Percentiles rank a stretch among this genome's conserved stretches.
phyloP scores from a whole-genome alignment of 129 eudicot genomes.

The Tanacetum coccineum region DNA sequence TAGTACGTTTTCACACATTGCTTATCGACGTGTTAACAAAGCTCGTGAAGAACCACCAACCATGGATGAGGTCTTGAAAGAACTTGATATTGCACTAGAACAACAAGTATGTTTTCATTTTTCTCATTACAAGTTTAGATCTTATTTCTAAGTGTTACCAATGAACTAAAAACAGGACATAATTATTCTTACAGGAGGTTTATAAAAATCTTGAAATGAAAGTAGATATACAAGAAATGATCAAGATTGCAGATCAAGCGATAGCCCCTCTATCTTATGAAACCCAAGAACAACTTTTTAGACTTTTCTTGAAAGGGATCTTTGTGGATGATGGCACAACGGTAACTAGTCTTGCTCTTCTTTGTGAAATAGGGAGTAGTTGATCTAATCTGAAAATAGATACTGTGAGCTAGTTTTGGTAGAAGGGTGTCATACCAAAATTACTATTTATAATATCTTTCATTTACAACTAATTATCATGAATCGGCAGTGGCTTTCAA shows the following conservation, averaged over 20 bases:
- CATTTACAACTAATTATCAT: not conserved
- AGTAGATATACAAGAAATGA: not conserved
- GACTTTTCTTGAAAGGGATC: constrained; percentile 13
- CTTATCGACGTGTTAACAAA: not conserved
- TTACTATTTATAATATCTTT: too few relatives aligned
- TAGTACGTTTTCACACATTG: constrained; percentile 5
- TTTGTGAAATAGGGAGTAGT: too few relatives aligned
- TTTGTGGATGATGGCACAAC: constrained; percentile 16
- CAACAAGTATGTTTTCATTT: not conserved
- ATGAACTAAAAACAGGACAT: not conserved
- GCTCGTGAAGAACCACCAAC: constrained; percentile 9
- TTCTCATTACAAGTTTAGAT: not conserved
- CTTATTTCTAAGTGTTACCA: not conserved
- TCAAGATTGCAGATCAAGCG: not conserved
- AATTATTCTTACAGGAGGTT: not conserved
- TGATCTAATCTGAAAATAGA: too few relatives aligned
- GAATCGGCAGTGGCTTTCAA: constrained; percentile 16
- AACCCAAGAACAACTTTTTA: constrained; percentile 4
- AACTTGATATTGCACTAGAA: constrained; percentile 6
- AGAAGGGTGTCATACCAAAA: too few relatives aligned
- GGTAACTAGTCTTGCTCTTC: constrained; percentile 6
- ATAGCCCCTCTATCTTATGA: not conserved
- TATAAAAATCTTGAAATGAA: constrained; percentile 4
- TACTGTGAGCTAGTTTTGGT: too few relatives aligned
- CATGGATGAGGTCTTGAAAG: constrained; percentile 6